These are phyloP conservation scores for Pseudogymnoascus sp. DNA, from an alignment of 2,329 filamentous ascomycete species.

Conservation along the genomic window DNA sequence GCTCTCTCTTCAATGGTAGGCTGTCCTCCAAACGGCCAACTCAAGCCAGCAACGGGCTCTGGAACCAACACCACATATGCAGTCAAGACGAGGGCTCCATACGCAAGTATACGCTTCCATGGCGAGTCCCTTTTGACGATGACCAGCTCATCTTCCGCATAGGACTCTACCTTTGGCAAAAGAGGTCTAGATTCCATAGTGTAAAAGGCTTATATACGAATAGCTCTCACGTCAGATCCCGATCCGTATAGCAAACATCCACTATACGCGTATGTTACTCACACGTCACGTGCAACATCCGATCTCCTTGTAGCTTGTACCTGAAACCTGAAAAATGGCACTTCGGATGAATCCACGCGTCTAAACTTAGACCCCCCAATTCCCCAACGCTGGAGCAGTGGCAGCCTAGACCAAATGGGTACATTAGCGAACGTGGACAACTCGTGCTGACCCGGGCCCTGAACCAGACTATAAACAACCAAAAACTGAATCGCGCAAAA, in stretches of 20 bases:
- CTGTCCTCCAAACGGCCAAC: conserved; percentile 11
- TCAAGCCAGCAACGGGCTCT: conserved; percentile 1
- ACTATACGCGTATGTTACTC: neutral
- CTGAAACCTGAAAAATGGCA: neutral
- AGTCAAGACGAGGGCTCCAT: conserved; percentile 16
- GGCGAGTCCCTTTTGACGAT: neutral
- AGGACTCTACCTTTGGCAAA: neutral
- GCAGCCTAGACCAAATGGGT: conserved; percentile 3
- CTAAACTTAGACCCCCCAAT: conserved; percentile 1
- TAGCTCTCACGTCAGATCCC: neutral
- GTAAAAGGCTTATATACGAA: neutral
- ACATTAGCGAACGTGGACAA: conserved; percentile 6
- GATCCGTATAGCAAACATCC: neutral
- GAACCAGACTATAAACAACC: conserved; percentile 8
- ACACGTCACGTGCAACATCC: neutral
- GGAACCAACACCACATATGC: conserved; percentile 16
- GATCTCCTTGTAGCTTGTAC: neutral
- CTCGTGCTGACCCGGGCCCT: conserved; percentile 4
- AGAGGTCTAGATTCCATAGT: neutral
- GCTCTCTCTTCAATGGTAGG: conserved; percentile 32
- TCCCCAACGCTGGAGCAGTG: neutral
- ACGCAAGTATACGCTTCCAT: conserved; percentile 12
- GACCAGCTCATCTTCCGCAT: neutral
- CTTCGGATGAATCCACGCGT: neutral
- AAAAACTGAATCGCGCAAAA: conserved; percentile 6